These are phyloP conservation scores for Wickerhamomyces bovis DNA, from an alignment of 805 yeast species.

Conservation along the genomic window DNA sequence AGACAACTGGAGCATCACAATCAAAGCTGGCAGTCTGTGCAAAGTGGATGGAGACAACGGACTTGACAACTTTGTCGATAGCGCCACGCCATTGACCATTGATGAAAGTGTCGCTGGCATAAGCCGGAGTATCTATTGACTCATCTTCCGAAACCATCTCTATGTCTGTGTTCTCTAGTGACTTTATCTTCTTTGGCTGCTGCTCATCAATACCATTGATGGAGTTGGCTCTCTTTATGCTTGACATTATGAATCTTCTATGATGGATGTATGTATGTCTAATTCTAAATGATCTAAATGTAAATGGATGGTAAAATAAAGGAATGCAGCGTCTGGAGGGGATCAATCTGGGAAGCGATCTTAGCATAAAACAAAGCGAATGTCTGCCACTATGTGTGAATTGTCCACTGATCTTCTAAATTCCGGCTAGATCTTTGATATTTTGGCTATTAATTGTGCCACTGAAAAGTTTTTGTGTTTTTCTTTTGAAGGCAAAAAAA, in stretches of 20 bases:
- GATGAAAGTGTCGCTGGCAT: conserved; percentile 5
- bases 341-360: not conserved
- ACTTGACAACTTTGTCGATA: conserved; percentile 71
- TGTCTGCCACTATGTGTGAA: not conserved
- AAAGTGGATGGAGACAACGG: conserved; percentile 87
- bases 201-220: not conserved
- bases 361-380: not conserved
- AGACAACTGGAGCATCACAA: conserved; percentile 70
- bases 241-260: not conserved
- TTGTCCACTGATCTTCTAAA: not conserved
- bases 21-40: conserved; percentile 84
- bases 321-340: not conserved
- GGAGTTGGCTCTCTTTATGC: not conserved
- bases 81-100: conserved; percentile 67
- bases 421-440: not conserved
- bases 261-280: not conserved
- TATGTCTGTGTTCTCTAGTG: not conserved
- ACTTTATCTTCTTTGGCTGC: not conserved
- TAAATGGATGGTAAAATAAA: not conserved
- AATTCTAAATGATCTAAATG: not conserved
- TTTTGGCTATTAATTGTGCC: not conserved
- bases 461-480: not conserved
- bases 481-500: not conserved
- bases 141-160: not conserved
- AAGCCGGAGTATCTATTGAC: not conserved